Evolutionary conservation across 2,329 filamentous ascomycete species (phyloP), one percentile per base, ranked within the genome.

Genomic region (Sporothrix euskadiensis): DNA sequence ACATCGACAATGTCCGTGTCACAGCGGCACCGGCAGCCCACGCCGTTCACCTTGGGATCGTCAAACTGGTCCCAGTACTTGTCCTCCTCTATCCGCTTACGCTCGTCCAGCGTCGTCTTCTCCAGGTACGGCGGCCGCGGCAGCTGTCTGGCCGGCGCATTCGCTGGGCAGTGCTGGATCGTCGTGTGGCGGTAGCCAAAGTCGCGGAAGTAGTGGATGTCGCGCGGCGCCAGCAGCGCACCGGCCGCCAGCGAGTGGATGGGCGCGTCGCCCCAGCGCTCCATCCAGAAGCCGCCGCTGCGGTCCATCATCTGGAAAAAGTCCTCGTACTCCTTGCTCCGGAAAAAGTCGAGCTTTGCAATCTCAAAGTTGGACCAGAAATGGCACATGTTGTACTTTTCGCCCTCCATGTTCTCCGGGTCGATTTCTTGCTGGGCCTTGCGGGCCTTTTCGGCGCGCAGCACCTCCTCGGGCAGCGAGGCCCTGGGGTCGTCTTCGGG

Each of bases 281-380:
- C 96, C 90, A 97, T 98, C 96, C 96, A 99, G 84, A 99, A 99
- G 66, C 96, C 96, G 77, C 96, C 96, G 81, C 94, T 98, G 76
- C 91, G 91, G 81, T 99, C 96, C 95, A 99, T 98, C 92, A 97
- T 97, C 79, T 98, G 87, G 82, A 99, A 99, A 82, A 99, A 99
- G 77, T 98, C 96, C 78, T 97, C 92, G 81, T 99, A 99, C 80
- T 94, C 92, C 83, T 97, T 95, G 85, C 94, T 98, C 78, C 96
- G 90, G 88, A 98, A 98, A 90, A 94, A 99, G 83, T 93, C 92
- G 75, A 99, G 88, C 74, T 91, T 90, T 16, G 96, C 96, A 83
- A 99, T 99, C 83, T 99, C 96, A 78, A 99, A 99, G 82, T 99
- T 99, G 82, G 94, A 97, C 96, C 96, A 99, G 86, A 98, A 99